These are phyloP conservation scores for Carex kokanica DNA, from an alignment of 176 grass and related monocot species.

Conservation along the genomic window DNA sequence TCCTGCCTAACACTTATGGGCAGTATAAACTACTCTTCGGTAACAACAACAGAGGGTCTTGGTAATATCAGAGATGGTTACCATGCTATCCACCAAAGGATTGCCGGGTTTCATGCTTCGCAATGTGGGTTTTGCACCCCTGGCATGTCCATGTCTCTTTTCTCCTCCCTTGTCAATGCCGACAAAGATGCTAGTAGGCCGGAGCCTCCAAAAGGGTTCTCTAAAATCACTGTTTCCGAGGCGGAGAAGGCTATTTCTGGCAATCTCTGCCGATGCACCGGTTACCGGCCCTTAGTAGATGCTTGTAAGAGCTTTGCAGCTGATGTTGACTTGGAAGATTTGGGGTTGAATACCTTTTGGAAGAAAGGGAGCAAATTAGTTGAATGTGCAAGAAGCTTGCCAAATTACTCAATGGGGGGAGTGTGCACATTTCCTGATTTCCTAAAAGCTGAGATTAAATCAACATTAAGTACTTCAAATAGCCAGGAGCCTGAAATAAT, in stretches of 20 bases:
- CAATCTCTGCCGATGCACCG: conserved; percentile 74
- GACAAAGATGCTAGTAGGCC: conserved; percentile 54
- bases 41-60: conserved; percentile 71
- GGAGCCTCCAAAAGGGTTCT: conserved; percentile 58
- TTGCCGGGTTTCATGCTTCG: conserved; percentile 77
- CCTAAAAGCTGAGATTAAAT: conserved; percentile 54
- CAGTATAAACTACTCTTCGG: conserved; percentile 57
- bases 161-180: conserved; percentile 65
- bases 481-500: neutral
- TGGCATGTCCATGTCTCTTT: conserved; percentile 90
- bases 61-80: conserved; percentile 53
- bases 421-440: conserved; percentile 58
- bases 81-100: conserved; percentile 66
- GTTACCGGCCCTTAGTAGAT: conserved; percentile 68
- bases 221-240: conserved; percentile 53
- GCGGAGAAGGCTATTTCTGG: conserved; percentile 61
- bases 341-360: conserved; percentile 73
- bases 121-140: conserved; percentile 87
- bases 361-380: conserved; percentile 37
- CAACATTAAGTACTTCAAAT: neutral
- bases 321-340: conserved; percentile 72
- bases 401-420: conserved; percentile 39
- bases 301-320: conserved; percentile 81
- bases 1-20: conserved; percentile 74
- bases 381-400: conserved; percentile 39